Evolutionary conservation across 2,329 filamentous ascomycete species (phyloP).

Genomic region (Penicillium palitans): DNA sequence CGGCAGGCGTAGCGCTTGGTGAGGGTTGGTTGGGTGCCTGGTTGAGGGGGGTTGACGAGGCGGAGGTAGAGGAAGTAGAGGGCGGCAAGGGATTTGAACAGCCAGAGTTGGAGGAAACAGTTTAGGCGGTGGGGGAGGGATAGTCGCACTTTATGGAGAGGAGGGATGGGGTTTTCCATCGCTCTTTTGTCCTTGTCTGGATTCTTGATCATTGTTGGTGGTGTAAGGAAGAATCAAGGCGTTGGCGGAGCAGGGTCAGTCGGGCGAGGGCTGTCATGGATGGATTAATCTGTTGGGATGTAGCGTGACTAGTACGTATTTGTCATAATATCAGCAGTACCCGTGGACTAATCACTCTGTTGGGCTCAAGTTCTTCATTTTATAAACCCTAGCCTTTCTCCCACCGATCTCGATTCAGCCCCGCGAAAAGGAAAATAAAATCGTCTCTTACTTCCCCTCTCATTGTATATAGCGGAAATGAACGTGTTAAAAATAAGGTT

Average conservation of each 20-base stretch:
- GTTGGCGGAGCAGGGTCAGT: background rate
- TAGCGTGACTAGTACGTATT: background rate
- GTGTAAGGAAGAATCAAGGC: background rate
- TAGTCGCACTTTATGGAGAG: constrained; percentile 19
- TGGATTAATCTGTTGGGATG: background rate
- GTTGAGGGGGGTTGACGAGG: constrained; percentile 6
- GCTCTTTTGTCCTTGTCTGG: background rate
- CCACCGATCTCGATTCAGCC: background rate
- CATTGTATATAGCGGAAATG: background rate
- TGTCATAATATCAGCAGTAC: background rate
- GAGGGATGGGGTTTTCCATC: background rate
- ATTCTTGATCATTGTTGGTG: background rate
- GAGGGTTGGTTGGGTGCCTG: background rate
- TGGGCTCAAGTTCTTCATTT: background rate
- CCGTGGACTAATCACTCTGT: background rate
- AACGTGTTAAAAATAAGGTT: background rate
- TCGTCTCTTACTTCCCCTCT: background rate
- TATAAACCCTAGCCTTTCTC: background rate
- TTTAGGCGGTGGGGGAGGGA: constrained; percentile 17
- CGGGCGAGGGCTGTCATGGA: background rate
- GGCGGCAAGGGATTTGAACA: constrained; percentile 16
- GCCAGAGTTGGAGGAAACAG: constrained; percentile 26
- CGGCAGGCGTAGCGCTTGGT: background rate
- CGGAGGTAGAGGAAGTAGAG: constrained; percentile 16
- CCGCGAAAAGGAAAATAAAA: background rate